phyloP scores from a whole-genome alignment of 495 filamentous ascomycete genomes.

The Neurospora terricola region DNA sequence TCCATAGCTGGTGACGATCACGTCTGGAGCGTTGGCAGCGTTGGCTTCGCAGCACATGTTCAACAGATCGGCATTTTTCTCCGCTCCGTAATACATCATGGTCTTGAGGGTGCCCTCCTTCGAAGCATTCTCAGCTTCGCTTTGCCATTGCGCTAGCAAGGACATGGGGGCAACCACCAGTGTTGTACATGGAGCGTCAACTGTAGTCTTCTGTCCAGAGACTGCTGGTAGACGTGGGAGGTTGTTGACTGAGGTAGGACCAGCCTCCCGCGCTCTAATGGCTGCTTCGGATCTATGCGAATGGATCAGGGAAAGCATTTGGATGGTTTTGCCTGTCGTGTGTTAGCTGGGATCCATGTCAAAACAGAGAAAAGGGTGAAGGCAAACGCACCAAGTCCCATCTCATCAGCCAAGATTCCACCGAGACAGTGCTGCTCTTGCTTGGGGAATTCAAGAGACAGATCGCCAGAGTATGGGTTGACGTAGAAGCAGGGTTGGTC shows the following conservation, averaged over 20 bases:
- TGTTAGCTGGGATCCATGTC: neutral
- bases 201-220: slow-evolving; percentile 34
- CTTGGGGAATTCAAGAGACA: slow-evolving; percentile 83
- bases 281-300: slow-evolving; percentile 58
- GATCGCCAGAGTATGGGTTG: slow-evolving; percentile 91
- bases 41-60: slow-evolving; percentile 68
- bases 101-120: slow-evolving; percentile 69
- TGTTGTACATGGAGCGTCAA: slow-evolving; percentile 76
- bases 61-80: slow-evolving; percentile 67
- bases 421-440: slow-evolving; percentile 94
- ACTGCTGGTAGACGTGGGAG: slow-evolving; percentile 50
- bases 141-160: slow-evolving; percentile 89
- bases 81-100: slow-evolving; percentile 82
- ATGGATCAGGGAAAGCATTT: slow-evolving; percentile 92
- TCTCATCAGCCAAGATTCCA: slow-evolving; percentile 88
- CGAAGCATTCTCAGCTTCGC: slow-evolving; percentile 84
- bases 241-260: slow-evolving; percentile 24
- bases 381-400: slow-evolving; percentile 46
- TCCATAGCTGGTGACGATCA: slow-evolving; percentile 96
- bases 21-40: slow-evolving; percentile 63
- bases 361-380: neutral
- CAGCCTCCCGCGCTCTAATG: slow-evolving; percentile 46
- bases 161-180: slow-evolving; percentile 94
- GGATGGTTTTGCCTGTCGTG: slow-evolving; percentile 76
- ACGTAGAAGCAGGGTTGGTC: slow-evolving; percentile 74